These are phyloP conservation scores for Suillus lakei DNA, from an alignment of 768 basidiomycete species.

Conservation along the genomic window DNA sequence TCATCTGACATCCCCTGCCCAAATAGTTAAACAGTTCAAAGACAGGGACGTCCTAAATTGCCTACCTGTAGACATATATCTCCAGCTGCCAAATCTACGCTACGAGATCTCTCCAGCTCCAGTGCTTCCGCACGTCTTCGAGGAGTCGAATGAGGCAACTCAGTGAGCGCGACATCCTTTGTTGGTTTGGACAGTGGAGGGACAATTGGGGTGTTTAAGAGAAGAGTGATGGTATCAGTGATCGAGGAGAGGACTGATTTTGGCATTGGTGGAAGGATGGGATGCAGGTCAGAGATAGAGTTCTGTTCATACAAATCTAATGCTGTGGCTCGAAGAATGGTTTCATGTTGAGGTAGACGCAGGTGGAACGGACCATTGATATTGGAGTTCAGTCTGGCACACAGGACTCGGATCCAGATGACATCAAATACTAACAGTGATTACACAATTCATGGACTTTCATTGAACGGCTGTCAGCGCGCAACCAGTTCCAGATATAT, in stretches of 20 bases:
- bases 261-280: not conserved
- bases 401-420: not conserved
- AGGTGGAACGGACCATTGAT: not conserved
- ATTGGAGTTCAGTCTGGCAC: not conserved
- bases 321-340: too few relatives aligned
- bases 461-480: too few relatives aligned
- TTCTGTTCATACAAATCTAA: not conserved
- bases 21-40: constrained; percentile 8
- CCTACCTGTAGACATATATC: constrained; percentile 22
- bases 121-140: constrained; percentile 2
- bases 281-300: not conserved
- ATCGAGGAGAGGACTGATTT: constrained; percentile 21
- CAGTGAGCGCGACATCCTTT: constrained; percentile 22
- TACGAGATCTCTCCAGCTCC: constrained; percentile 3
- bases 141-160: constrained; percentile 16
- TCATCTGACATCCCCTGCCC: constrained; percentile 10
- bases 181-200: constrained; percentile 7
- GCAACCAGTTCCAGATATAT: not conserved
- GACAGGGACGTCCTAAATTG: not conserved
- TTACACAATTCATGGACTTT: too few relatives aligned
- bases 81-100: constrained; percentile 5
- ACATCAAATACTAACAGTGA: not conserved
- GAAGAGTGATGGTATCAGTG: constrained; percentile 16
- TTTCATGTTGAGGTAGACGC: not conserved
- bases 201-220: constrained; percentile 30